Conservation (phyloP, 1,284 basidiomycete species). For the Cerioporus squamosus region DNA sequence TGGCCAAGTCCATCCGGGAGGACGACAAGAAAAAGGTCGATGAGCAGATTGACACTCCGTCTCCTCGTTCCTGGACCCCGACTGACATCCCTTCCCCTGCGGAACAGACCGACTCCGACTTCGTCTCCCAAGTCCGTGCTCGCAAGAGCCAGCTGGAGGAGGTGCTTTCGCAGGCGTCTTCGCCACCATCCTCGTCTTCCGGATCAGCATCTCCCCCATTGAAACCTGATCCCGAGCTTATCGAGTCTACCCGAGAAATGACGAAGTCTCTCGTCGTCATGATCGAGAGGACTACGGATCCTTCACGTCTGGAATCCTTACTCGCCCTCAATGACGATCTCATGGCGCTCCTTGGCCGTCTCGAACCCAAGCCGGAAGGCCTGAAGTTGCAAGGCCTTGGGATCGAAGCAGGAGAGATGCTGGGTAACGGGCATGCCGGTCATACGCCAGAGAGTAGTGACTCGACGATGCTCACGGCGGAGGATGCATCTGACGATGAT, state of each 20-base stretch:
- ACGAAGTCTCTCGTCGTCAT: constrained; percentile 62
- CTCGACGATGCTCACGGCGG: background rate
- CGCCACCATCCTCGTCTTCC: constrained; percentile 23
- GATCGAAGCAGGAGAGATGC: constrained; percentile 28
- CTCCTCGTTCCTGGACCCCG: constrained; percentile 21
- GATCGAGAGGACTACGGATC: constrained; percentile 64
- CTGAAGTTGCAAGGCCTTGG: constrained; percentile 56
- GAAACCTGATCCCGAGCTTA: constrained; percentile 40
- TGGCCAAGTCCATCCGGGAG: constrained; percentile 68
- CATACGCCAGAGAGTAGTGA: constrained; percentile 30
- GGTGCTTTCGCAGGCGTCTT: constrained; percentile 40
- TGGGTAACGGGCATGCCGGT: constrained; percentile 25
- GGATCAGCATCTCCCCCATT: constrained; percentile 28
- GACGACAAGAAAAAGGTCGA: constrained; percentile 66
- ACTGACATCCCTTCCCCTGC: constrained; percentile 30
- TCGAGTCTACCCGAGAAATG: constrained; percentile 54
- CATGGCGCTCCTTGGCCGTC: constrained; percentile 51
- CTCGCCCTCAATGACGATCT: constrained; percentile 77
- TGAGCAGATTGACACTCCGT: constrained; percentile 28
- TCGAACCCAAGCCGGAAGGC: constrained; percentile 38
- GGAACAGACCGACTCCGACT: constrained; percentile 55
- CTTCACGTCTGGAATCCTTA: constrained; percentile 63
- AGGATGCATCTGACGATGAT: constrained; percentile 35
- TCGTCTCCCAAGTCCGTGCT: constrained; percentile 54
- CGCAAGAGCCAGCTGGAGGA: constrained; percentile 55